phyloP scores from a whole-genome alignment of 164 flowering plant genomes.

The grape (Vitis vinifera) region DNA sequence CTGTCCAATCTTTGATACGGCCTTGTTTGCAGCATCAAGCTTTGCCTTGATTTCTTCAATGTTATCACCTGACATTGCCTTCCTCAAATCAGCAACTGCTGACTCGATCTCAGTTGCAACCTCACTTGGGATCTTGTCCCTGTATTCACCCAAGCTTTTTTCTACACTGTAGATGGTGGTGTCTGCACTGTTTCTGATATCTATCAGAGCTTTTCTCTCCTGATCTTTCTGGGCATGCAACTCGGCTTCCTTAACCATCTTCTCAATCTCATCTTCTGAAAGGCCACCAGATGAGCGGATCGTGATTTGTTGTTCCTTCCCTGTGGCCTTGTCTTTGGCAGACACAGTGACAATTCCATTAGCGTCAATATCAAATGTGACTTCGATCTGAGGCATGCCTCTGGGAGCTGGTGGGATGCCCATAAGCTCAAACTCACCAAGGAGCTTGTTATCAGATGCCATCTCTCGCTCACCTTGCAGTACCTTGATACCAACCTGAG shows the following conservation, averaged over 20 bases:
- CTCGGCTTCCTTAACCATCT: constrained; percentile 80
- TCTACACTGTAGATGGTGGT: constrained; percentile 69
- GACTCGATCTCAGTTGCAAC: constrained; percentile 57
- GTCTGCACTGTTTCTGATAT: constrained; percentile 63
- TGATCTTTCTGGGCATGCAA: constrained; percentile 64
- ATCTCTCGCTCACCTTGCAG: constrained; percentile 78
- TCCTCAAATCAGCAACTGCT: constrained; percentile 61
- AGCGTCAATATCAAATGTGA: constrained; percentile 70
- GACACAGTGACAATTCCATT: constrained; percentile 73
- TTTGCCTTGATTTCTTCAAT: constrained; percentile 62
- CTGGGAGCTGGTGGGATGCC: constrained; percentile 77
- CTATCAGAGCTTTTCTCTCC: constrained; percentile 64
- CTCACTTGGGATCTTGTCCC: constrained; percentile 63
- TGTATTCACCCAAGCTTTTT: constrained; percentile 71
- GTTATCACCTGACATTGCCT: constrained; percentile 39
- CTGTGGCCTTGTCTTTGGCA: constrained; percentile 71
- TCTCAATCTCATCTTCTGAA: constrained; percentile 68
- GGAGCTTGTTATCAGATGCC: constrained; percentile 65
- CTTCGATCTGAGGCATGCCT: constrained; percentile 74
- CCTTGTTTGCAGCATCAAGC: constrained; percentile 69
- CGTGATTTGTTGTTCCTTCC: constrained; percentile 68
- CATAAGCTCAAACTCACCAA: constrained; percentile 70
- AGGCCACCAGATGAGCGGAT: constrained; percentile 73
- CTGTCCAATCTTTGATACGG: constrained; percentile 74
- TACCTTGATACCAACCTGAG: constrained; percentile 72